Base-by-base conservation (phyloP, 1,284 basidiomycete genomes). In the Takashimella tepidaria region DNA sequence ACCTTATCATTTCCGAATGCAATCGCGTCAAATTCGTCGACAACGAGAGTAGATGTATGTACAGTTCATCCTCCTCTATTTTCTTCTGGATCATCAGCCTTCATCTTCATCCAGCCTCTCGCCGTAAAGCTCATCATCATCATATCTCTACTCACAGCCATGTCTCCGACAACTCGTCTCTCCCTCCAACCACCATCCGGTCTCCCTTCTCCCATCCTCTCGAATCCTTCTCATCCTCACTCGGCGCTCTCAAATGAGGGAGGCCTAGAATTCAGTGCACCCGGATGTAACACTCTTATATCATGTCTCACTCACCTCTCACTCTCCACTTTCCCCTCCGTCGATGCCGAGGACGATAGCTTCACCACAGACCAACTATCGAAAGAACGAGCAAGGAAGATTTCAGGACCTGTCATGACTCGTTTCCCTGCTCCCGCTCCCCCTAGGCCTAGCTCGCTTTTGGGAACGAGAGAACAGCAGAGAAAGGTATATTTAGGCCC, bases 401-500 rank as follows among this genome's bases (percentile, higher is more conserved):
- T 37, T 37, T 16, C n/a, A 5, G 56, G 56, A 21, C 58, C 44
- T 19, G 51, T 43, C 24, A 47, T 49, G 5, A 49, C 54, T 11
- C 51, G 62, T 11, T 64, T 69, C 56, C 67, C 69, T 3, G 49
- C 48, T 19, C 56, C 58, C 0, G 59, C 66, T 1, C 44, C 60
- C 2, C 62, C 67, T 1, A 37, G 47, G 2, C 51, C 56, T 2
- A 58, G 61, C 1, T 61, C 61, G 12, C 41, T 23, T 5, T 25
- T 70, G 11, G 67, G 68, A 0, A 64, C 62, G 12, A 59, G 66
- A 25, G 67, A 61, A 45, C 64, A 70, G 45, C 68, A 70, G 56
- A 56, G 68, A 25, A 54, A 55, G 51, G 65, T 70, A 45, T 73
- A 73, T 53, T 57, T 65, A 8, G 70, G 70, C 20, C 70, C 70